Base-by-base conservation (phyloP, 768 basidiomycete genomes). In the Gyrodon lividus region DNA sequence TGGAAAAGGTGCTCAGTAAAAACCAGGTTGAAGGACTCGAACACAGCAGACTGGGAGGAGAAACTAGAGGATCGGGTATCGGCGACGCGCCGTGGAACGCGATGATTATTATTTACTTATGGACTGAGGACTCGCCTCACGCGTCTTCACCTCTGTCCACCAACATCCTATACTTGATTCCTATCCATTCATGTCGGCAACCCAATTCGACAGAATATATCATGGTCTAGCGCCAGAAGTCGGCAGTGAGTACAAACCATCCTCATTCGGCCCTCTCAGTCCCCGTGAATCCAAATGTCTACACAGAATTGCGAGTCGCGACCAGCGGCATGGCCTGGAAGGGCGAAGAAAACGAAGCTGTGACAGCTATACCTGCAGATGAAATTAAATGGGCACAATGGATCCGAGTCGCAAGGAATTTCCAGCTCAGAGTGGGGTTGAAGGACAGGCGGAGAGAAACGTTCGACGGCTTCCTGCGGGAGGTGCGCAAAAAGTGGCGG, bases 291-390 rank as follows among this genome's bases (percentile, higher is more conserved):
- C 35, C 46, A 51, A 39, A 65, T 35, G 43, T 7, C 31, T 30
- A 31, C n/a, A 13, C 59, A 92, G 89, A 91, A 74, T 77, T 98
- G 55, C 92, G 97, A 58, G 78, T 99, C 59, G 94, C 93, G 10
- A 64, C 78, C 42, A 89, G 86, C 59, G 97, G 97, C 40, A 86
- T 98, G 76, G 97, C 92, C 5, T 98, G 97, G 97, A 98, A 87
- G 56, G 87, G 82, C 38, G 79, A 81, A 42, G 89, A 90, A 16
- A 77, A 74, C 13, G 83, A 85, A 38, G 71, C 74, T 4, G 79
- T 85, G 37, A 76, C 77, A 12, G 83, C 87, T 10, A 77, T 95
- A 51, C 74, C 83, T 12, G 77, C 82, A 3, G 71, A 69, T 22
- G 87, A 92, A 60, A 87, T 97, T 57, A 93, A 91, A 70, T 92